A percentile compares a stretch with the other conserved stretches of the same genome.
These are phyloP conservation scores for Barnettozyma hawaiiensis DNA, from an alignment of 1,139 yeast genomes.

Conservation along the genomic window DNA sequence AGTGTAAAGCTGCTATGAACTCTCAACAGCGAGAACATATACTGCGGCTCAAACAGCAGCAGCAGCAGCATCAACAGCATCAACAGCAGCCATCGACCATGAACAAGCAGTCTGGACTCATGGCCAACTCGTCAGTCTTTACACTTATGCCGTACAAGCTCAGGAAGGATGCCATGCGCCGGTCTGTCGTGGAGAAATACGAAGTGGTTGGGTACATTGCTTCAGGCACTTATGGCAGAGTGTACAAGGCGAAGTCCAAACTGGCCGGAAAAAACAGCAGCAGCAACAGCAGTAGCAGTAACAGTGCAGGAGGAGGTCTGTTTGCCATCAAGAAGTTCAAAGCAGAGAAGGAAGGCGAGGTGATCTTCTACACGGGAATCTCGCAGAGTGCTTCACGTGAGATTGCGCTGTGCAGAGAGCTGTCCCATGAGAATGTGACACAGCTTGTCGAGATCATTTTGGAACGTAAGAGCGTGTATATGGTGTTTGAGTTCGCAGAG, in stretches of 20 bases:
- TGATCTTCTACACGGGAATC: conserved; percentile 85
- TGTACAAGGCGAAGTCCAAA: conserved; percentile 74
- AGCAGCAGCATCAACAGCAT: conserved; percentile 11
- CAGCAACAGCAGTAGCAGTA: too few relatives aligned
- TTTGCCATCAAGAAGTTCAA: conserved; percentile 95
- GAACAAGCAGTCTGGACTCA: conserved; percentile 35
- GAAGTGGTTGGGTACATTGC: conserved; percentile 94
- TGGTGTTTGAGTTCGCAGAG: conserved; percentile 95
- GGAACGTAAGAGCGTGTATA: conserved; percentile 85
- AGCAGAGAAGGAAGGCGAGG: conserved; percentile 89
- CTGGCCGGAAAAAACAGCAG: conserved; percentile 26
- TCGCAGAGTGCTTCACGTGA: conserved; percentile 96
- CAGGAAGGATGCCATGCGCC: conserved; percentile 64
- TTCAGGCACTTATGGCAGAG: conserved; percentile 97
- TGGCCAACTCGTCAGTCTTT: conserved; percentile 65
- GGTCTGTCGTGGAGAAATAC: conserved; percentile 73
- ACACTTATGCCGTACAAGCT: conserved; percentile 68
- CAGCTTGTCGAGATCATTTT: conserved; percentile 78
- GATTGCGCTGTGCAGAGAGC: conserved; percentile 90
- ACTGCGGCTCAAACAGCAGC: conserved; percentile 1
- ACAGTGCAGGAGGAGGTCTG: too few relatives aligned
- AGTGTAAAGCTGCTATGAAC: neutral
- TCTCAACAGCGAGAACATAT: neutral
- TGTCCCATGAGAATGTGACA: conserved; percentile 74
- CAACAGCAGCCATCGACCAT: conserved; percentile 2